phyloP scores from a whole-genome alignment of 495 filamentous ascomycete species.

The Cercophora sp. region DNA sequence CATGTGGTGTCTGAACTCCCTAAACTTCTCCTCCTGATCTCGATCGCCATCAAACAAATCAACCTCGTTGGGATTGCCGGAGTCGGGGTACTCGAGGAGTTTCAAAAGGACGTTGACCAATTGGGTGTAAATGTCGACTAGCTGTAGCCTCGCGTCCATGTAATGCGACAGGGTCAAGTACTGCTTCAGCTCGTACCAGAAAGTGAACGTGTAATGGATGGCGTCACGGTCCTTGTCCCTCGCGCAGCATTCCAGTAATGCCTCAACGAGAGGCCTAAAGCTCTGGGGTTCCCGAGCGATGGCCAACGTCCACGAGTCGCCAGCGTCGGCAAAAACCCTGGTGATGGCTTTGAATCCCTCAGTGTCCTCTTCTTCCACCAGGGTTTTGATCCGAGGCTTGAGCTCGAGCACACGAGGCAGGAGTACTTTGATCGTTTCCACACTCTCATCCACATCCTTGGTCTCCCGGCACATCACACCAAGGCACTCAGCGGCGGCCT shows the following conservation, averaged over 20 bases:
- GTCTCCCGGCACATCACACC: constrained; percentile 90
- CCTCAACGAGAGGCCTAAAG: constrained; percentile 84
- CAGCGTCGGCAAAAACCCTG: constrained; percentile 85
- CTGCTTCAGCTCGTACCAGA: constrained; percentile 99
- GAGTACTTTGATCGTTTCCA: constrained; percentile 75
- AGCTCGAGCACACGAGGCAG: constrained; percentile 78
- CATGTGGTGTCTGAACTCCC: constrained; percentile 94
- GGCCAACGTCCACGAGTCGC: constrained; percentile 87
- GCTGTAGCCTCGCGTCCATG: constrained; percentile 69
- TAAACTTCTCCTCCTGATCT: constrained; percentile 94
- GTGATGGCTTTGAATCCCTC: constrained; percentile 87
- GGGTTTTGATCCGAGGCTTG: constrained; percentile 68
- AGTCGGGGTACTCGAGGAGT: constrained; percentile 84
- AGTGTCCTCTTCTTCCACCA: constrained; percentile 76
- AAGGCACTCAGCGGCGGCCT: constrained; percentile 88
- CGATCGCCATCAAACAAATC: constrained; percentile 95
- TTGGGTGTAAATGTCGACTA: constrained; percentile 74
- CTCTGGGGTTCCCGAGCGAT: constrained; percentile 77
- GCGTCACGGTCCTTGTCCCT: constrained; percentile 84
- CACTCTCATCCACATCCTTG: constrained; percentile 82
- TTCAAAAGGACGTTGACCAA: constrained; percentile 91
- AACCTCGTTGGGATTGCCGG: constrained; percentile 63
- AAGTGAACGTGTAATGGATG: constrained; percentile 85
- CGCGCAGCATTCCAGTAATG: constrained; percentile 83
- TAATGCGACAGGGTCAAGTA: constrained; percentile 88